Base-by-base conservation (phyloP, 768 basidiomycete species). In the Leucocoprinus leucothites region DNA sequence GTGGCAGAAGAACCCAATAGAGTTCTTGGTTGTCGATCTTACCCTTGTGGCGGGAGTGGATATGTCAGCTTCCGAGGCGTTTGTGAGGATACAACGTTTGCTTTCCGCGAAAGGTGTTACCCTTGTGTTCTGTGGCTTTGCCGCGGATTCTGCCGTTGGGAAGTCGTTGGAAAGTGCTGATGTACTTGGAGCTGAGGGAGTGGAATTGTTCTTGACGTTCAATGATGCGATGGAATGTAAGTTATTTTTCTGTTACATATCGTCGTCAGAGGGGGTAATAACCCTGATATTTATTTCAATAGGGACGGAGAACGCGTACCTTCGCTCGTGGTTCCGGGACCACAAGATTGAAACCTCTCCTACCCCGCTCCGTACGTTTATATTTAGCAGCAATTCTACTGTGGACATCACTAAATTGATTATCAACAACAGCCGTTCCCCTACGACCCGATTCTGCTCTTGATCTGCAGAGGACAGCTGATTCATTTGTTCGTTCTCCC, bases 291-390 rank as follows among this genome's bases (percentile, higher is more conserved):
- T 21, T 19, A 8, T 52, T 42, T 16, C 21, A 8, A 25, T 42
- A 80, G 90, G 94, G 94, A 95, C 92, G 0, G 94, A 98, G 72
- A 98, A 98, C 69, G 89, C 84, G 0, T 97, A 97, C 71, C 65
- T 98, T 58, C 82, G 81, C 51, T 86, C 89, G 7, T 91, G 88
- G 89, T 88, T 89, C 60, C 73, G 75, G 57, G 80, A 82, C 0
- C 82, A 83, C 64, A 86, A 86, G 62, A 66, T 77, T 19, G 84
- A 89, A 64, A 72, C 68, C 25, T 61, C 67, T 21, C 63, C 53
- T 53, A 73, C 34, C 59, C 76, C 69, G 59, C 78, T 85, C 53
- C 62, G 84, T 80, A 60, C 11, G 69, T 66, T 13, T 3, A 44
- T n/a, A n/a, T n/a, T n/a, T n/a, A n/a, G n/a, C 18, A 42, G 8